Percentiles rank a stretch among this genome's conserved stretches.
phyloP scores from a whole-genome alignment of 805 yeast species.

The Starmerella kuoi region DNA sequence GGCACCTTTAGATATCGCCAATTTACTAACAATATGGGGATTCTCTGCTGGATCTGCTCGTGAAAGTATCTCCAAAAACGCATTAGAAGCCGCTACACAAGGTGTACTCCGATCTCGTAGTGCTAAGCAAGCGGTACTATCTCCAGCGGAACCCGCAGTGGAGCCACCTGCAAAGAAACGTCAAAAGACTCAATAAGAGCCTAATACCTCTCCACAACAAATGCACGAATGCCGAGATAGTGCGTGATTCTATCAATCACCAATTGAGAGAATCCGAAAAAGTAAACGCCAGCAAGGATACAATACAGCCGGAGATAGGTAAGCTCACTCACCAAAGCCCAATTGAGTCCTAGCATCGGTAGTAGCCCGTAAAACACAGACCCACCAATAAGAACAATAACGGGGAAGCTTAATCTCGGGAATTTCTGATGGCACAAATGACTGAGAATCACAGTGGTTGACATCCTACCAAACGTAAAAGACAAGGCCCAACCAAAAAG shows the following conservation, averaged over 20 bases:
- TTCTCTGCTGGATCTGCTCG: constrained; percentile 51
- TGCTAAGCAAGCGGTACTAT: constrained; percentile 53
- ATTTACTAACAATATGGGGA: constrained; percentile 57
- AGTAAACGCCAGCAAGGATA: constrained; percentile 61
- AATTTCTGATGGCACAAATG: constrained; percentile 74
- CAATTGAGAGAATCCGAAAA: constrained; percentile 54
- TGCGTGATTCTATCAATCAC: constrained; percentile 68
- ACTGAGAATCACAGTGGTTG: constrained; percentile 49
- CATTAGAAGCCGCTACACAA: constrained; percentile 53
- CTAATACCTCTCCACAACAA: constrained; percentile 37
- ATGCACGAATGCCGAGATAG: constrained; percentile 74
- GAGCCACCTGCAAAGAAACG: constrained; percentile 6
- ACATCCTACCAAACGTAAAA: constrained; percentile 75
- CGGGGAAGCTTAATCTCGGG: constrained; percentile 63
- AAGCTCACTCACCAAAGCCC: constrained; percentile 23
- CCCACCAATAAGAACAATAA: constrained; percentile 34
- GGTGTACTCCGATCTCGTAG: constrained; percentile 65
- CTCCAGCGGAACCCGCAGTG: not conserved
- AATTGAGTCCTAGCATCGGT: constrained; percentile 41
- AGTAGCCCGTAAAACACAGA: constrained; percentile 31
- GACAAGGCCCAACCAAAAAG: constrained; percentile 69
- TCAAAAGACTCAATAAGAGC: not conserved
- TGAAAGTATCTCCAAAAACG: constrained; percentile 44
- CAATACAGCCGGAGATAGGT: constrained; percentile 40
- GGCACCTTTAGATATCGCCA: constrained; percentile 54